A percentile compares a stretch with the other conserved stretches of the same genome.
phyloP scores from a whole-genome alignment of 768 basidiomycete genomes.

The Suillus discolor region DNA sequence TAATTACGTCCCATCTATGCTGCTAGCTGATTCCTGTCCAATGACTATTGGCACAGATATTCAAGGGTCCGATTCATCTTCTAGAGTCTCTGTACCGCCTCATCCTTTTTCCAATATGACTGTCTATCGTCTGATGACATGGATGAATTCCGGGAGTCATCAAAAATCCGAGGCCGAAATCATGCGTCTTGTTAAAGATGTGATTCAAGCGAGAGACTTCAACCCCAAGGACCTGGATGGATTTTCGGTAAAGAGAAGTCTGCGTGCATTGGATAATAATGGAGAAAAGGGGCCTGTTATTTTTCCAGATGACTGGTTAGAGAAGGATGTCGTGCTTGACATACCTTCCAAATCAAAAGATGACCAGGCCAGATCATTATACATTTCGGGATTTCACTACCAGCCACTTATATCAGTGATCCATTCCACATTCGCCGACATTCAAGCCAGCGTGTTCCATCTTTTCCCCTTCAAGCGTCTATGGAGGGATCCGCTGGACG shows the following conservation, averaged over 20 bases:
- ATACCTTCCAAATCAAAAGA: background rate
- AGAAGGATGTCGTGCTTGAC: slow-evolving; percentile 12
- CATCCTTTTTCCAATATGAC: slow-evolving; percentile 18
- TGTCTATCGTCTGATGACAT: background rate
- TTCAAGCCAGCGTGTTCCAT: slow-evolving; percentile 18
- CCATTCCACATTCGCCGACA: slow-evolving; percentile 9
- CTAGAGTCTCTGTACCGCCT: background rate
- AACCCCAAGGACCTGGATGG: slow-evolving; percentile 1
- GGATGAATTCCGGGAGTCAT: background rate
- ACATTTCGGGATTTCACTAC: slow-evolving; percentile 17
- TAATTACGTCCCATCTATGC: background rate
- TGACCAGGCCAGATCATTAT: slow-evolving; percentile 6
- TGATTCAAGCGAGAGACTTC: slow-evolving; percentile 11
- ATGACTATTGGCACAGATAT: background rate
- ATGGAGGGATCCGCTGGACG: slow-evolving; percentile 11
- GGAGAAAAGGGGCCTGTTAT: accelerated
- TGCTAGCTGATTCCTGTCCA: background rate
- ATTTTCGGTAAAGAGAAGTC: background rate
- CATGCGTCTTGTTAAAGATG: slow-evolving; percentile 4
- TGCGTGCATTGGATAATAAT: background rate
- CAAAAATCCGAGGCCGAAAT: slow-evolving; percentile 6
- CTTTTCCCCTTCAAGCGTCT: slow-evolving; percentile 25
- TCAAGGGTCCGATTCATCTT: background rate
- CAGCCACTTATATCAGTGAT: slow-evolving; percentile 19
- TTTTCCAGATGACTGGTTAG: slow-evolving; percentile 1